Percentiles rank a stretch among this genome's conserved stretches.
Conservation (phyloP, 345 rosid genomes). For the Angophora floribunda region DNA sequence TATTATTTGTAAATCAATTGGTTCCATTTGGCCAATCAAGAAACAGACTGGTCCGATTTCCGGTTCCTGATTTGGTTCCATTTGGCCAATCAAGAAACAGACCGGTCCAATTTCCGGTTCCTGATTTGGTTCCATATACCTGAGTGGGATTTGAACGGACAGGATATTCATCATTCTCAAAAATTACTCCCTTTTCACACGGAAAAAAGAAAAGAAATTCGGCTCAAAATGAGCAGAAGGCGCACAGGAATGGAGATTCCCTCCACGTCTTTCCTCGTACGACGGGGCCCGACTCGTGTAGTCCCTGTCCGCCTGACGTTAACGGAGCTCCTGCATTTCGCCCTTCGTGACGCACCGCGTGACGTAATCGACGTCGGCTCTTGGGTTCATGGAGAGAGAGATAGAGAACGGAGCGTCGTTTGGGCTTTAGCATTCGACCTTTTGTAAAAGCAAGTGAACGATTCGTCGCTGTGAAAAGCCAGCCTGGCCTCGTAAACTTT, state of each 20-base stretch:
- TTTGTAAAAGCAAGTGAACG: not conserved
- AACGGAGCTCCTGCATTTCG: not conserved
- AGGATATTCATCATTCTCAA: too few relatives aligned
- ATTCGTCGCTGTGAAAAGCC: not conserved
- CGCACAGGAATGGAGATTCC: not conserved
- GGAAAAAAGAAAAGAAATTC: not conserved
- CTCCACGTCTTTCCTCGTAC: not conserved
- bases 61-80: not conserved
- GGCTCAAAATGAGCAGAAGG: not conserved
- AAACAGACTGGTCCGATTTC: too few relatives aligned
- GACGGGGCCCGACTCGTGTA: not conserved
- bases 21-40: accelerated
- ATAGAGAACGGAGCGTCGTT: not conserved
- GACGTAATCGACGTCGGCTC: not conserved
- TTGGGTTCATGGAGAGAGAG: not conserved
- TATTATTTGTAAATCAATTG: too few relatives aligned
- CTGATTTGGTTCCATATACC: not conserved
- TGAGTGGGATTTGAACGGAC: too few relatives aligned
- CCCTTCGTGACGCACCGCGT: not conserved
- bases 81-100: too few relatives aligned
- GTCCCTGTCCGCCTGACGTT: not conserved
- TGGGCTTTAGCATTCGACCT: not conserved
- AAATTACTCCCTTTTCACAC: not conserved
- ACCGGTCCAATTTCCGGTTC: too few relatives aligned
- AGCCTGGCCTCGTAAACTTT: not conserved